Conservation (phyloP, 2,329 filamentous ascomycete genomes). For the Aspergillus thermomutatus region DNA sequence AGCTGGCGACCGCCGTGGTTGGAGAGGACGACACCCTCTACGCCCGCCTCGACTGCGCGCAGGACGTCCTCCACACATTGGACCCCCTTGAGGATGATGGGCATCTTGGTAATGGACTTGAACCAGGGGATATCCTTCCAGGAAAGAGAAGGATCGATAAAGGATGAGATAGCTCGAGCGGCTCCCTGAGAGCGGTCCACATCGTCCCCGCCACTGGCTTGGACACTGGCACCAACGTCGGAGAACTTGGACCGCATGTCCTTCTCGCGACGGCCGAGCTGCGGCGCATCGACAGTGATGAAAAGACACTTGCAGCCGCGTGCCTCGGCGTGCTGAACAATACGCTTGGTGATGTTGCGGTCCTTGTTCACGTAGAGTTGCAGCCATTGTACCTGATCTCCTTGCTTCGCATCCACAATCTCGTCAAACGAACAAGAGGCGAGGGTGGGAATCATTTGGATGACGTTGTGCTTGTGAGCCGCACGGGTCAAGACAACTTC, state of each 20-base stretch:
- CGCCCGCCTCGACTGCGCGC: conserved; percentile 73
- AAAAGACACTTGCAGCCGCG: conserved; percentile 94
- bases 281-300: conserved; percentile 96
- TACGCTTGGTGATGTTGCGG: conserved; percentile 81
- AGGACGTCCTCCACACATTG: conserved; percentile 95
- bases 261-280: conserved; percentile 91
- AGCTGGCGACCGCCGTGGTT: conserved; percentile 96
- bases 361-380: conserved; percentile 98
- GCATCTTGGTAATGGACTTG: conserved; percentile 82
- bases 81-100: conserved; percentile 93
- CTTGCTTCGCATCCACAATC: conserved; percentile 78
- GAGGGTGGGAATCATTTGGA: conserved; percentile 98
- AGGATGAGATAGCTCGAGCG: conserved; percentile 88
- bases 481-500: conserved; percentile 87
- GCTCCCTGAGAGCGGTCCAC: conserved; percentile 90
- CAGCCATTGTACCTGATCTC: conserved; percentile 88
- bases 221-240: conserved; percentile 79
- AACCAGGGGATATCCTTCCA: conserved; percentile 98
- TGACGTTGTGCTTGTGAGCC: conserved; percentile 78
- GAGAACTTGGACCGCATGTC: conserved; percentile 94
- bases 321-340: conserved; percentile 85
- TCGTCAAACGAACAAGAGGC: conserved; percentile 98
- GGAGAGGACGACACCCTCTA: conserved; percentile 86
- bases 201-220: conserved; percentile 59
- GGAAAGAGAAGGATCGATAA: conserved; percentile 90